Conservation (phyloP, 2,329 filamentous ascomycete species). For the Fusarium sp. region DNA sequence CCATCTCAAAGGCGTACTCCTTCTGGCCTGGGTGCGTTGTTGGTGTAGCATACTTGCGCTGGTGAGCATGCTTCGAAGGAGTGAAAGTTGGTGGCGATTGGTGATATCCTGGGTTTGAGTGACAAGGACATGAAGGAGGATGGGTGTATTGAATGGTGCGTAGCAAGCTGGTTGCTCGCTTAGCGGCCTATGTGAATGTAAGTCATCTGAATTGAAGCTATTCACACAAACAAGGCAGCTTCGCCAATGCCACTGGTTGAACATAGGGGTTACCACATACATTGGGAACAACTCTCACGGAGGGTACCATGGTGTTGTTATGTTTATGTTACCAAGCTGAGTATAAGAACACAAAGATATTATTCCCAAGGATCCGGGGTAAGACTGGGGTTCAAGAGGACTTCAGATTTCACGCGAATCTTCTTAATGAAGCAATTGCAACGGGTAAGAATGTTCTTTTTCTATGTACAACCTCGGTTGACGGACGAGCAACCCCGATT, state of each 20-base stretch:
- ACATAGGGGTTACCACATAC: slow-evolving; percentile 43
- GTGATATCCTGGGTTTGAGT: slow-evolving; percentile 87
- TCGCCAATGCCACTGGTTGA: not conserved
- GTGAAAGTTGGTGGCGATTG: slow-evolving; percentile 71
- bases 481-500: slow-evolving; percentile 36
- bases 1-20: slow-evolving; percentile 99
- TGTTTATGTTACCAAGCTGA: slow-evolving; percentile 12
- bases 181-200: slow-evolving; percentile 61
- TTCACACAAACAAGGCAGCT: not conserved
- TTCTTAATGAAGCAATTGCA: slow-evolving; percentile 16
- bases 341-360: not conserved
- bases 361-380: not conserved
- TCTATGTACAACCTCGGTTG: slow-evolving; percentile 40
- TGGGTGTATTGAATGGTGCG: slow-evolving; percentile 93
- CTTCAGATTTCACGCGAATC: slow-evolving; percentile 1
- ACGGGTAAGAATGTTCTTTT: slow-evolving; percentile 27
- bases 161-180: slow-evolving; percentile 78
- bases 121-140: slow-evolving; percentile 90
- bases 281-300: slow-evolving; percentile 52
- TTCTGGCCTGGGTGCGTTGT: slow-evolving; percentile 73
- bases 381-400: slow-evolving; percentile 9
- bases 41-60: slow-evolving; percentile 77
- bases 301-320: slow-evolving; percentile 44
- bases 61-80: slow-evolving; percentile 56
- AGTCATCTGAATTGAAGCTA: slow-evolving; percentile 1